Evolutionary conservation across 148 eudicot species (phyloP).

Genomic region (Nyssa sinensis): DNA sequence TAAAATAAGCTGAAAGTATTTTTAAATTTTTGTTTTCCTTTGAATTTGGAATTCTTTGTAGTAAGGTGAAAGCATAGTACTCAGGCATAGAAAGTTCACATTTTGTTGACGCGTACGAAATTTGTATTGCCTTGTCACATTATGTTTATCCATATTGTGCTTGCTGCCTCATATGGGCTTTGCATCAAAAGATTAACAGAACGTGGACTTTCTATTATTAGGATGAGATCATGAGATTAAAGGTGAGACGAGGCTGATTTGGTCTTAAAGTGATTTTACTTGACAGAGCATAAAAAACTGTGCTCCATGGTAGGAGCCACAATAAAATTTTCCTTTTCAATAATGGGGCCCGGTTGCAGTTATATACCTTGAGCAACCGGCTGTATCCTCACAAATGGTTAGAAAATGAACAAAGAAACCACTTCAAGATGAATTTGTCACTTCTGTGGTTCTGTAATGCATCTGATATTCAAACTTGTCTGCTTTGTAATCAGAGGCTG

Average conservation of each 20-base stretch:
- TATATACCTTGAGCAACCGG: background rate
- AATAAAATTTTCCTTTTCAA: no score
- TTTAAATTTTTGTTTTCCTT: no score
- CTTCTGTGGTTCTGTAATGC: background rate
- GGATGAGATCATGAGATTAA: no score
- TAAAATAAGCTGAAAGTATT: background rate
- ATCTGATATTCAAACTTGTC: background rate
- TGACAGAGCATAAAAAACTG: background rate
- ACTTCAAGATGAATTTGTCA: background rate
- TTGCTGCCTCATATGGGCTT: no score
- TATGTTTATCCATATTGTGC: background rate
- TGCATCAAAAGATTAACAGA: no score
- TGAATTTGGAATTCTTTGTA: no score
- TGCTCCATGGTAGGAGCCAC: background rate
- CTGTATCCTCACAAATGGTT: background rate
- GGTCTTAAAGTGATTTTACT: background rate
- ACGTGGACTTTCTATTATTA: no score
- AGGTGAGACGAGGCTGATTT: no score
- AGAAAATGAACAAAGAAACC: background rate
- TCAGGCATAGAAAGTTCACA: background rate
- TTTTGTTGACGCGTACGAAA: background rate
- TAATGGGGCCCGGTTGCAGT: conserved; percentile 3
- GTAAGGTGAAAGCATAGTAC: background rate
- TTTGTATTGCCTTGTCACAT: no score
- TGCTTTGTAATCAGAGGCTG: background rate